phyloP scores from a whole-genome alignment of 495 filamentous ascomycete species.

The Neurospora sp. region DNA sequence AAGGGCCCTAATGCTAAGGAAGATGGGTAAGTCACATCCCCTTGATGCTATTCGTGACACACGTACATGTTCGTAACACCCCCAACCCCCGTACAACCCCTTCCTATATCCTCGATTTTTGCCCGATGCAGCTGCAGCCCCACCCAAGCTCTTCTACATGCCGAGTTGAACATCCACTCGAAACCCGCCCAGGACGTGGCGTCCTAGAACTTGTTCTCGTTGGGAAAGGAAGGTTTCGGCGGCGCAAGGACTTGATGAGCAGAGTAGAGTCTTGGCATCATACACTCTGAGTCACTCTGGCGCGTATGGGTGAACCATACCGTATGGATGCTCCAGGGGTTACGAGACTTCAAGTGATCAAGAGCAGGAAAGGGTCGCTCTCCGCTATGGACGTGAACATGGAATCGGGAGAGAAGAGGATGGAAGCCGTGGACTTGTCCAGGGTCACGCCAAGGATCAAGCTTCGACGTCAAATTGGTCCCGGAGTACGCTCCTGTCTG shows the following conservation, averaged over 20 bases:
- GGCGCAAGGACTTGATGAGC: neutral
- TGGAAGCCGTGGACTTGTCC: neutral
- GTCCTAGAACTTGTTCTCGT: neutral
- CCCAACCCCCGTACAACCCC: neutral
- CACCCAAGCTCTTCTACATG: neutral
- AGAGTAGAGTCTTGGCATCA: neutral
- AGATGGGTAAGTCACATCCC: constrained; percentile 81
- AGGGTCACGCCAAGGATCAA: constrained; percentile 11
- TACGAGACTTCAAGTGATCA: constrained; percentile 1
- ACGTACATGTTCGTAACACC: neutral
- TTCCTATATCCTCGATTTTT: neutral
- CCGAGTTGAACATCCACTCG: neutral
- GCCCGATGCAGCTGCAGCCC: neutral
- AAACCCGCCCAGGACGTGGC: neutral
- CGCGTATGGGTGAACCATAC: neutral
- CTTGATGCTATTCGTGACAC: constrained; percentile 9
- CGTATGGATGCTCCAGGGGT: neutral
- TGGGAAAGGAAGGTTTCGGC: neutral
- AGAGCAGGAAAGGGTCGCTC: constrained; percentile 4
- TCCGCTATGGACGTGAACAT: constrained; percentile 3
- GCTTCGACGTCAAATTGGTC: constrained; percentile 11
- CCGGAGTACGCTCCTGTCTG: constrained; percentile 30
- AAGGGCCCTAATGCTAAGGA: constrained; percentile 74
- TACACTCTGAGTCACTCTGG: neutral
- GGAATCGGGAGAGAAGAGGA: constrained; percentile 18